A percentile compares a stretch with the other conserved stretches of the same genome.
Evolutionary conservation across 768 basidiomycete species (phyloP).

Genomic region (Naganishia randhawae): DNA sequence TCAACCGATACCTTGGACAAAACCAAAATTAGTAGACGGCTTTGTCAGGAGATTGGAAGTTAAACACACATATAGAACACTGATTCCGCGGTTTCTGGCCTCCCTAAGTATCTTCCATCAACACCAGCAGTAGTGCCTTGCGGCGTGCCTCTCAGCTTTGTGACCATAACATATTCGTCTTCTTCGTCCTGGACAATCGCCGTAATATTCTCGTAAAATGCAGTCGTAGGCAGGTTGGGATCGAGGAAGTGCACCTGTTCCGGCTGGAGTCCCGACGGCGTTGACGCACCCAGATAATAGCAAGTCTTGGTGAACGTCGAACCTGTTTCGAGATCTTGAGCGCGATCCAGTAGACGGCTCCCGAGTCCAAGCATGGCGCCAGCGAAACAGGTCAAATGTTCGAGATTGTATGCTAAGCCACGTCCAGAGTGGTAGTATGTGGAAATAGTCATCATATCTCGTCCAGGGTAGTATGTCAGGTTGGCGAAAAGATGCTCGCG

Average conservation of each 20-base stretch:
- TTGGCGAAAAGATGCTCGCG: conserved; percentile 43
- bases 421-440: not conserved
- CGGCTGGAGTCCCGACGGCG: conserved; percentile 46
- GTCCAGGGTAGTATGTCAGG: conserved; percentile 45
- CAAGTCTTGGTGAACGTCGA: conserved; percentile 25
- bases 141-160: conserved; percentile 35
- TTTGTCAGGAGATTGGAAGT: not conserved
- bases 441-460: conserved; percentile 11
- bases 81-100: conserved; percentile 54
- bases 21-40: too few relatives aligned
- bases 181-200: conserved; percentile 7
- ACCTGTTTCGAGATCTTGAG: conserved; percentile 45
- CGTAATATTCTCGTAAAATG: conserved; percentile 30
- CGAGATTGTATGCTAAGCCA: not conserved
- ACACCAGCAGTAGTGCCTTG: conserved; percentile 42
- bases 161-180: conserved; percentile 1
- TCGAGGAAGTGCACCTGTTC: conserved; percentile 44
- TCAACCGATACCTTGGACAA: conserved; percentile 52
- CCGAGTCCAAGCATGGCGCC: conserved; percentile 55
- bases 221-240: conserved; percentile 11
- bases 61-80: conserved; percentile 43
- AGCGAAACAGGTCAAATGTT: conserved; percentile 49
- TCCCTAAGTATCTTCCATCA: conserved; percentile 43
- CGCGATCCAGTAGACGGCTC: conserved; percentile 46
- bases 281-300: conserved; percentile 36